These are phyloP conservation scores for Chalciporus pseudorubinellus DNA, from an alignment of 768 basidiomycete genomes.

Conservation along the genomic window DNA sequence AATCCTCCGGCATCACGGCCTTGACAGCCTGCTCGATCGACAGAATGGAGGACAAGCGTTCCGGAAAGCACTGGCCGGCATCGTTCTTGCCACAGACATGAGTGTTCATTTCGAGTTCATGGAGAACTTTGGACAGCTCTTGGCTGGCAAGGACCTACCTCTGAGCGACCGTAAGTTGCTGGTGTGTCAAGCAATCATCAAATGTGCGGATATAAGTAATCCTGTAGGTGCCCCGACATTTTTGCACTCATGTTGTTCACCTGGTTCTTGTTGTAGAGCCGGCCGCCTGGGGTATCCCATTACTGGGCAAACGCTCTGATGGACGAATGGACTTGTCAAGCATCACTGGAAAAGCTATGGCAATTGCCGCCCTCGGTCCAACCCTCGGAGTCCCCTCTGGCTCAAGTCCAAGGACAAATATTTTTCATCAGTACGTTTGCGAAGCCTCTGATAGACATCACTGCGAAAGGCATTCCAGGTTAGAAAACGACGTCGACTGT, in stretches of 20 bases:
- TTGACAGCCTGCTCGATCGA: conserved; percentile 65
- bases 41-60: conserved; percentile 46
- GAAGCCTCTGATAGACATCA: conserved; percentile 78
- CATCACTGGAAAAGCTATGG: conserved; percentile 77
- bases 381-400: conserved; percentile 47
- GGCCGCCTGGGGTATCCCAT: conserved; percentile 87
- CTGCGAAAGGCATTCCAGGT: conserved; percentile 74
- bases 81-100: conserved; percentile 95
- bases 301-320: conserved; percentile 90
- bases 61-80: conserved; percentile 72
- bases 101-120: conserved; percentile 86
- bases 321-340: conserved; percentile 90
- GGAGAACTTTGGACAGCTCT: conserved; percentile 52
- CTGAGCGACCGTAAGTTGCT: conserved; percentile 57
- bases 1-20: conserved; percentile 76
- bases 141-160: conserved; percentile 40
- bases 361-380: conserved; percentile 61
- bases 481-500: conserved; percentile 16
- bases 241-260: conserved; percentile 8
- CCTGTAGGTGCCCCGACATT: conserved; percentile 59
- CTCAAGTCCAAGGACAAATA: conserved; percentile 80
- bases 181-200: conserved; percentile 87
- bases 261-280: conserved; percentile 53
- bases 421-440: conserved; percentile 85
- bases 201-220: conserved; percentile 98